Conservation (phyloP, 202 grass and related monocot species). For the Saccharum hybrid region DNA sequence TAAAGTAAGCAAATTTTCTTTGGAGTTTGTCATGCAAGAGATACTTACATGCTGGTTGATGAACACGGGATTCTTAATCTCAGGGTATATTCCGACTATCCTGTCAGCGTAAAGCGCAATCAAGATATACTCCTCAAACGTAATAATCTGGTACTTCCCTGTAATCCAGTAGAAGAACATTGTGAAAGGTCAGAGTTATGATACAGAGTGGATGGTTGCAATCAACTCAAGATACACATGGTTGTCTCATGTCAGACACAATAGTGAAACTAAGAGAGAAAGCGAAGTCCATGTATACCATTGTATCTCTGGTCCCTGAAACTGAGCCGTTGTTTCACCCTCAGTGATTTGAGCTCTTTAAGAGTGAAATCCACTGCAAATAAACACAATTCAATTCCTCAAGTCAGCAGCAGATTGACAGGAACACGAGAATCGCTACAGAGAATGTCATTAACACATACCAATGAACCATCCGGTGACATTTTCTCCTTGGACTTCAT, state of each 20-base stretch:
- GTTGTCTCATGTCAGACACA: neutral
- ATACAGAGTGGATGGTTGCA: neutral
- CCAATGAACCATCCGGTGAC: slow-evolving; percentile 83
- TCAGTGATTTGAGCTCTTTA: slow-evolving; percentile 78
- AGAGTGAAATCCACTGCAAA: slow-evolving; percentile 86
- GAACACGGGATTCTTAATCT: slow-evolving; percentile 89
- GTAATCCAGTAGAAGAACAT: slow-evolving; percentile 17
- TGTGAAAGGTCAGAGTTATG: slow-evolving; percentile 18
- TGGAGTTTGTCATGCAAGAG: neutral
- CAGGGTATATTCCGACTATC: slow-evolving; percentile 93
- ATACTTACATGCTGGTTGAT: slow-evolving; percentile 83
- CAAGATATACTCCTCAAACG: slow-evolving; percentile 88
- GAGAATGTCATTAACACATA: slow-evolving; percentile 27
- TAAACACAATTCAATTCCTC: slow-evolving; percentile 35
- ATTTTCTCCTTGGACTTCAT: slow-evolving; percentile 71
- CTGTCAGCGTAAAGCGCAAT: slow-evolving; percentile 75
- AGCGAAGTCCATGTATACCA: slow-evolving; percentile 44
- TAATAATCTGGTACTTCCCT: slow-evolving; percentile 92
- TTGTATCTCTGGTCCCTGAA: slow-evolving; percentile 90
- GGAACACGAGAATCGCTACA: neutral
- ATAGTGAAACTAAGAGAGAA: neutral
- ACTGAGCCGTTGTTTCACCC: slow-evolving; percentile 69
- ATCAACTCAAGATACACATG: neutral
- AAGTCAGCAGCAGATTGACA: slow-evolving; percentile 22
- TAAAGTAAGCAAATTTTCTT: neutral